phyloP scores from a whole-genome alignment of 257 asterid genomes.

The Scutellaria barbata region DNA sequence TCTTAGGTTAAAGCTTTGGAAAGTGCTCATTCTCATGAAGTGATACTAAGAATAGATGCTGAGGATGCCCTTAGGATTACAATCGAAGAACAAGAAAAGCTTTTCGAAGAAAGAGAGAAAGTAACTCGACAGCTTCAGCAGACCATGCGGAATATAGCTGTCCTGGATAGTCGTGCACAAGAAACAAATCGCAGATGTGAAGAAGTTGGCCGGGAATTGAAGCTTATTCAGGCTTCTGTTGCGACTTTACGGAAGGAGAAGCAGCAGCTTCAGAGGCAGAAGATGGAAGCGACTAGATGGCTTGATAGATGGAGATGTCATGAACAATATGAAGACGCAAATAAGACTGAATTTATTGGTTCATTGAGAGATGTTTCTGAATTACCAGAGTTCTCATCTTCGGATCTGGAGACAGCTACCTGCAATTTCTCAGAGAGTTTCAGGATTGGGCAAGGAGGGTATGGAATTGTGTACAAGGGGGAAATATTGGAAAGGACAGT shows the following conservation, averaged over 20 bases:
- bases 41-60: constrained; percentile 56
- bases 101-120: constrained; percentile 53
- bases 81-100: constrained; percentile 56
- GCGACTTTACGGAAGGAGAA: constrained; percentile 58
- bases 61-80: constrained; percentile 53
- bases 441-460: constrained; percentile 73
- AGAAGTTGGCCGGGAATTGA: constrained; percentile 64
- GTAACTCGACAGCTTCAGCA: constrained; percentile 50
- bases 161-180: constrained; percentile 62
- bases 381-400: constrained; percentile 56
- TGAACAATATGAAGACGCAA: constrained; percentile 35
- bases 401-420: constrained; percentile 76
- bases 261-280: constrained; percentile 62
- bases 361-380: constrained; percentile 39
- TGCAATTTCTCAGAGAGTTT: constrained; percentile 78
- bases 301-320: constrained; percentile 63
- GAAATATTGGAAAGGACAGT: constrained; percentile 67
- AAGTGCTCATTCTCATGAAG: constrained; percentile 59
- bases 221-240: constrained; percentile 60
- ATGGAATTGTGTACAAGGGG: constrained; percentile 76
- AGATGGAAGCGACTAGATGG: constrained; percentile 61
- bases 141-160: constrained; percentile 60
- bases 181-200: constrained; percentile 61
- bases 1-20: constrained; percentile 63
- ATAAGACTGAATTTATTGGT: constrained; percentile 28